phyloP scores from a whole-genome alignment of 2,329 filamentous ascomycete genomes.

The Diaporthe sp. region DNA sequence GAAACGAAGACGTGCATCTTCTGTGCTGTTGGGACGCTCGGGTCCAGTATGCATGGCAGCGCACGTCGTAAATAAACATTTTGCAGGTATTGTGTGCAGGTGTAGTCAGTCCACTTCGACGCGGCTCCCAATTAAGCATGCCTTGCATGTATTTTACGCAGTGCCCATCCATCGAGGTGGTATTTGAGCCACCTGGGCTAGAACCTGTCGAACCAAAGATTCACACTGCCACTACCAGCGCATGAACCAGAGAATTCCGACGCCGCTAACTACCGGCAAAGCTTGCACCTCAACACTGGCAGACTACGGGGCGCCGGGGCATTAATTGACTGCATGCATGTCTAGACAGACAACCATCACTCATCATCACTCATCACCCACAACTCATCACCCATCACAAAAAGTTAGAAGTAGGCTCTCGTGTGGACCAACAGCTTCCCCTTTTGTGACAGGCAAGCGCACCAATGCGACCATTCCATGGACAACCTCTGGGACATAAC shows the following conservation, averaged over 20 bases:
- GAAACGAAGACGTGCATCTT: conserved; percentile 1
- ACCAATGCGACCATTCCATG: conserved; percentile 3
- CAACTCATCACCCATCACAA: conserved; percentile 2
- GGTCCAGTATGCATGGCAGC: neutral
- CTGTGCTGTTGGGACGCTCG: neutral
- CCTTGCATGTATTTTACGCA: neutral
- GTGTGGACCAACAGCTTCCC: conserved; percentile 5
- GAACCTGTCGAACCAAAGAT: conserved; percentile 24
- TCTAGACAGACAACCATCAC: neutral
- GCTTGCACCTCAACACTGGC: neutral
- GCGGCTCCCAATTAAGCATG: conserved; percentile 15
- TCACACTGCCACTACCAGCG: conserved; percentile 5
- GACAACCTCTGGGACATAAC: neutral
- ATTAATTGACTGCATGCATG: neutral
- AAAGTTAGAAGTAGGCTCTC: neutral
- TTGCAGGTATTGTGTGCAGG: neutral
- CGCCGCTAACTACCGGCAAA: conserved; percentile 11
- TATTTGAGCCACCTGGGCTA: neutral
- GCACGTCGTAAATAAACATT: neutral
- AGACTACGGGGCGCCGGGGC: neutral
- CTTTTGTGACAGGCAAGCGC: conserved; percentile 16
- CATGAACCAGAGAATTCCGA: conserved; percentile 19
- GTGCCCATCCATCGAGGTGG: neutral
- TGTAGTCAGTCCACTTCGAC: neutral
- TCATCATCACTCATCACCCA: neutral